Evolutionary conservation across 169 alveolate species (phyloP), one percentile per base, ranked within the genome.

Genomic region (Cyclospora cayetanensis): DNA sequence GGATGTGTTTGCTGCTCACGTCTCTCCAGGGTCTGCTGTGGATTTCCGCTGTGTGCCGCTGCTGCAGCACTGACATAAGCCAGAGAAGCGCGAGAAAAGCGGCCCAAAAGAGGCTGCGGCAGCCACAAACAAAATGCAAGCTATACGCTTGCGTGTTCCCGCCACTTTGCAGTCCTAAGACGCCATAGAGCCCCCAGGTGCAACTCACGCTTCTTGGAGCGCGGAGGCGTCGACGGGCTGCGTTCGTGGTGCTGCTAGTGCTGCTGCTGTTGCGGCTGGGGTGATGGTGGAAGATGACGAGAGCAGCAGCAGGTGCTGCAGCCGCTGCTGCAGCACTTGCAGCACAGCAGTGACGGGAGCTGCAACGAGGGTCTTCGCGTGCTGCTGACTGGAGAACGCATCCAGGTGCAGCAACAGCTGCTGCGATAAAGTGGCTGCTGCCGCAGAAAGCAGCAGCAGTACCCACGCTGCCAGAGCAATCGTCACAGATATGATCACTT

Each of bases 291-390:
- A n/a, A 55, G 70, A 55, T 20, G 31, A 29, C 7, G 15, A 29
- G 34, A 55, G 27, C 70, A 55, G 70, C 70, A 55, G 70, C 70
- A 55, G 70, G 9, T 55, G 70, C 70, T 55, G 70, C 70, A 55
- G 70, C 70, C 70, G 70, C 70, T 55, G 70, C 70, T 55, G 70
- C 70, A 55, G 70, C 34, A 22, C 70, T 20, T 55, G 70, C 70
- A 55, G 70, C 70, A 55, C 70, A 55, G 70, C 70, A 55, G 70
- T 29, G n/a, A 22, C 70, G 4, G 70, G 70, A 7, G 70, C 70
- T 15, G 70, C 70, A 55, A 22, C 70, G n/a, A 55, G 31, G 70
- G 27, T 29, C 70, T 22, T 55, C 29, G 11, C 70, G 9, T 55
- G 70, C 70, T 55, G 70, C 70, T 55, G 31, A 22, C 27, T 7